These are phyloP conservation scores for Colletotrichum tropicale DNA, from an alignment of 2,329 filamentous ascomycete genomes.

Conservation along the genomic window DNA sequence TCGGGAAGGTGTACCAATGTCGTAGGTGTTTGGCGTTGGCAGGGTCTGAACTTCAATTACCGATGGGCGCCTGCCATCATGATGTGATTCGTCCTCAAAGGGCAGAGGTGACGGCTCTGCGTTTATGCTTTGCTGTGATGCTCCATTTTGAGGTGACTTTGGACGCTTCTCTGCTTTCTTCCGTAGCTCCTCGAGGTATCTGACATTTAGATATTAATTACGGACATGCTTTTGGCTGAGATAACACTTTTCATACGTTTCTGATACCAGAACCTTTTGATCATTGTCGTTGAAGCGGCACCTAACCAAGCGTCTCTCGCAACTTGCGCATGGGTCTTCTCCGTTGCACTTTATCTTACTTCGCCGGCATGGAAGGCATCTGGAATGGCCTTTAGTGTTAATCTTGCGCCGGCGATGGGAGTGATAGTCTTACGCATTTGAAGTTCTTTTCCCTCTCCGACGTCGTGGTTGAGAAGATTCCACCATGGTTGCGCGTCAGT, in stretches of 20 bases:
- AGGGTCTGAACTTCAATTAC: neutral
- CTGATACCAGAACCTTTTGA: neutral
- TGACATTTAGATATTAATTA: neutral
- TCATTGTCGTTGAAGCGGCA: neutral
- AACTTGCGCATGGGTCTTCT: neutral
- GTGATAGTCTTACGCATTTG: neutral
- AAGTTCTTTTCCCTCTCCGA: neutral
- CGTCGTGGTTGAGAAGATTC: neutral
- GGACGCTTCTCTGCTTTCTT: neutral
- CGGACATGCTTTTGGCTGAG: neutral
- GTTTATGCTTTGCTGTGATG: neutral
- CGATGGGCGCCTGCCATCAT: neutral
- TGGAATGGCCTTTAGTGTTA: neutral
- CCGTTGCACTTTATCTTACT: neutral
- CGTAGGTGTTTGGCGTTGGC: neutral
- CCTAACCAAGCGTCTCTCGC: neutral
- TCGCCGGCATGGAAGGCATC: neutral
- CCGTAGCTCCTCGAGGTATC: neutral
- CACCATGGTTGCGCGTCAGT: neutral
- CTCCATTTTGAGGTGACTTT: neutral
- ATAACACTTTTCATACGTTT: neutral
- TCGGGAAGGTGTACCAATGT: neutral
- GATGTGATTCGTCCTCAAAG: neutral
- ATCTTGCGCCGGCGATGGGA: neutral
- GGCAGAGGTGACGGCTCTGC: neutral